These are phyloP conservation scores for Ceratocystis harringtonii DNA, from an alignment of 2,329 filamentous ascomycete genomes.

Conservation along the genomic window DNA sequence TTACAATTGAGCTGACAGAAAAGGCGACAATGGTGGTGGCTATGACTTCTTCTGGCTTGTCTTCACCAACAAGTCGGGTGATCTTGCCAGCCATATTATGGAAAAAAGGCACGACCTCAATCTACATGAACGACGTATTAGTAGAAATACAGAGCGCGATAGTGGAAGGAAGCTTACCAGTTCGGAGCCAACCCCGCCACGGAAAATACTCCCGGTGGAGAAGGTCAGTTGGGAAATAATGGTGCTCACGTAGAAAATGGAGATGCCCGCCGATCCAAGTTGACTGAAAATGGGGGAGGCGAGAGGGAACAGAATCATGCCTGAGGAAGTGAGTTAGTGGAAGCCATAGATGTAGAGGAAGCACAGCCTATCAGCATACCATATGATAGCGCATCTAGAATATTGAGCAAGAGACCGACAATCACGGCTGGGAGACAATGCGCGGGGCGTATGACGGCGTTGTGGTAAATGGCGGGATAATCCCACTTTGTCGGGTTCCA, in stretches of 20 bases:
- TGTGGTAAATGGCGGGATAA: conserved; percentile 46
- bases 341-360: background rate
- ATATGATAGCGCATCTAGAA: conserved; percentile 89
- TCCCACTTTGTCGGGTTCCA: conserved; percentile 59
- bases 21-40: conserved; percentile 91
- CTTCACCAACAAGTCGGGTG: conserved; percentile 58
- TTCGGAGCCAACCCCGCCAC: conserved; percentile 83
- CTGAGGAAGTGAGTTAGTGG: conserved; percentile 24
- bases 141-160: background rate
- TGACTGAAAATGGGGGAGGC: conserved; percentile 73
- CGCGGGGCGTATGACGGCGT: conserved; percentile 49
- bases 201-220: conserved; percentile 75
- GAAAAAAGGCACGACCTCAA: conserved; percentile 96
- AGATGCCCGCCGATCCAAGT: conserved; percentile 84
- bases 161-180: conserved; percentile 41
- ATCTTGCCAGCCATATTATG: conserved; percentile 96
- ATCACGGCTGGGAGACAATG: conserved; percentile 72
- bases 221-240: conserved; percentile 87
- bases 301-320: conserved; percentile 89
- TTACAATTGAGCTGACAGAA: conserved; percentile 77
- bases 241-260: conserved; percentile 97
- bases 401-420: conserved; percentile 76
- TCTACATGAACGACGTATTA: conserved; percentile 32
- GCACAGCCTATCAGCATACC: conserved; percentile 33
- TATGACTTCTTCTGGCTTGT: conserved; percentile 71